phyloP scores from a whole-genome alignment of 192 early-diverging fungal species.

The Entophlyctis helioformis region DNA sequence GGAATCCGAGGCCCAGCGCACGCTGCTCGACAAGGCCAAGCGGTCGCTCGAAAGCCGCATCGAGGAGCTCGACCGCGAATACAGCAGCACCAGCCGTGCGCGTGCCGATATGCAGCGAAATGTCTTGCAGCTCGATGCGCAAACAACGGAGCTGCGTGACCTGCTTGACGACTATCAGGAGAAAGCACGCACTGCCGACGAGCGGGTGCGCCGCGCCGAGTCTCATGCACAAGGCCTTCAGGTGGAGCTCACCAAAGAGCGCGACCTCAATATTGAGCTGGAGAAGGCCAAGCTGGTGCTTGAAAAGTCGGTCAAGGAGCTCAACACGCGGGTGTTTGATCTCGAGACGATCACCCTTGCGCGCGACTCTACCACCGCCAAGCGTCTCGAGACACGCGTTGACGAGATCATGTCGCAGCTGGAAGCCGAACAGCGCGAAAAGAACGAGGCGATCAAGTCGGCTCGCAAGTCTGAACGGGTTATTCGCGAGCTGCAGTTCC shows the following conservation, averaged over 20 bases:
- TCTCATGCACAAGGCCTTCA: slow-evolving; percentile 49
- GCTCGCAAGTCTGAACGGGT: slow-evolving; percentile 58
- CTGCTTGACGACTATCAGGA: slow-evolving; percentile 67
- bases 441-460: slow-evolving; percentile 43
- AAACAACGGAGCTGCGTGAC: slow-evolving; percentile 60
- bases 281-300: slow-evolving; percentile 48
- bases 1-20: slow-evolving; percentile 56
- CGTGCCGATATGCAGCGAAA: slow-evolving; percentile 59
- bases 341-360: slow-evolving; percentile 53
- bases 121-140: slow-evolving; percentile 55
- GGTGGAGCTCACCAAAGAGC: slow-evolving; percentile 65
- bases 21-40: slow-evolving; percentile 56
- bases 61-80: slow-evolving; percentile 60
- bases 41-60: slow-evolving; percentile 60
- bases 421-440: slow-evolving; percentile 51
- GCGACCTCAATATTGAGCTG: slow-evolving; percentile 32
- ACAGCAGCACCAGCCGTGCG: slow-evolving; percentile 54
- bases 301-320: slow-evolving; percentile 78
- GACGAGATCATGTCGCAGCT: slow-evolving; percentile 48
- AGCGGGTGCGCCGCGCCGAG: slow-evolving; percentile 58
- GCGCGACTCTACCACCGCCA: slow-evolving; percentile 38
- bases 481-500: slow-evolving; percentile 78
- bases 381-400: slow-evolving; percentile 44
- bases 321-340: slow-evolving; percentile 61
- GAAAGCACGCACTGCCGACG: slow-evolving; percentile 42